Evolutionary conservation across 176 grass and related monocot species (phyloP), one percentile per base, ranked within the genome.

Genomic region (Luzula sylvatica): DNA sequence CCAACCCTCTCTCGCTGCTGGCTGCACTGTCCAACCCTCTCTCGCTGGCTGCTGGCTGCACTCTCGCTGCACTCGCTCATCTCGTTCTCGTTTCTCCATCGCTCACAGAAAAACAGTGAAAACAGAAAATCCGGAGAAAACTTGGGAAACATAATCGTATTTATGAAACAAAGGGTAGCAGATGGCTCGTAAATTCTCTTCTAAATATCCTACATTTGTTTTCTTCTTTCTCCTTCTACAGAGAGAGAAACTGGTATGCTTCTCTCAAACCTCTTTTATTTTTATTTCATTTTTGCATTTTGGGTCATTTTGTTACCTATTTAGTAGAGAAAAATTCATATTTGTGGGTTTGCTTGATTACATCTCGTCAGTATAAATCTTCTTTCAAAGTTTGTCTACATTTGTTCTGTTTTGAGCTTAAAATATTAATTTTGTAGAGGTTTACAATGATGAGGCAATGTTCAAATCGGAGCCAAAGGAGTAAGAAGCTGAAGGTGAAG

Each of bases 371-470:
- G 12, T 29, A 27, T 4, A 7, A 17, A 21, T 20, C 14, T 3
- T 16, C 16, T 15, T 26, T 1, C 24, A 19, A 26, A 3, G 28
- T 42, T 5, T 5, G 13, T 11, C 3, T 42, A 1, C 24, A 8
- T 8, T 11, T 1, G 35, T 66, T 49, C 67, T 51, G 51, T 39
- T 38, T 43, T 11, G 15, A 29, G 5, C 11, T 13, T 49, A 25
- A 14, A 12, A 12, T 17, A 4, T 15, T 3, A 43, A 12, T 26
- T 17, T n/a, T 22, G 25, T 2, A 42, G 11, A 39, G 26, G 11
- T 4, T 57, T n/a, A 58, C 16, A 23, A 83, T 83, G 85, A 20
- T 56, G 62, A 89, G 46, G 62, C 78, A 79, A 43, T 32, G 49
- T 23, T 68, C 75, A 20, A 56, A 67, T 43, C 66, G 75, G 51